Conservation (phyloP, 2,329 filamentous ascomycete species). For the Neonectria magnoliae region DNA sequence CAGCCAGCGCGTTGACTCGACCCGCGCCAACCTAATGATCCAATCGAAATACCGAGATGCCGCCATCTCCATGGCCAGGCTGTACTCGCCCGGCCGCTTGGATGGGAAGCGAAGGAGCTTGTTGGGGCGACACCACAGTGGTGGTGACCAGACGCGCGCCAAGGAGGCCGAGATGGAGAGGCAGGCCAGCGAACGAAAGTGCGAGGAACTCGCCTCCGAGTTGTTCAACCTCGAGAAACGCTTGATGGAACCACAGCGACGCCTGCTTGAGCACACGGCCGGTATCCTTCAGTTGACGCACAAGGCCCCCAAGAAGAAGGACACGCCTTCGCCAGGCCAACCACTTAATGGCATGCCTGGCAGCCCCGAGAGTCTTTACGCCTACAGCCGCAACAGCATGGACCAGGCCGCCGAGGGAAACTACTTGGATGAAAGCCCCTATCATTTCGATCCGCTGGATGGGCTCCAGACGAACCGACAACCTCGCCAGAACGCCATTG, state of each 20-base stretch:
- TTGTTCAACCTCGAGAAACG: conserved; percentile 83
- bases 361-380: conserved; percentile 81
- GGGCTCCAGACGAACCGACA: conserved; percentile 45
- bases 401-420: conserved; percentile 65
- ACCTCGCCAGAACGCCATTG: conserved; percentile 57
- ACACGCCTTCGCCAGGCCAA: conserved; percentile 53
- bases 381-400: conserved; percentile 69
- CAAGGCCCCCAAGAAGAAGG: conserved; percentile 71
- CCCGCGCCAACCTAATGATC: conserved; percentile 83
- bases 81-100: conserved; percentile 71
- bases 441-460: conserved; percentile 74
- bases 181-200: conserved; percentile 78
- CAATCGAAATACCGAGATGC: conserved; percentile 96
- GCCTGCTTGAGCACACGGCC: conserved; percentile 88
- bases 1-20: conserved; percentile 80
- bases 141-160: conserved; percentile 59
- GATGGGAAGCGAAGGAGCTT: conserved; percentile 61
- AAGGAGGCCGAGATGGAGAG: conserved; percentile 79
- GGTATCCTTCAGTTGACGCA: conserved; percentile 93
- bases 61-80: conserved; percentile 82
- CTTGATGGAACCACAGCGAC: conserved; percentile 77
- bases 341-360: conserved; percentile 71
- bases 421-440: conserved; percentile 79
- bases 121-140: conserved; percentile 63
- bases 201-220: conserved; percentile 85